Conservation (phyloP, 1,284 basidiomycete species). For the Boletus sp. region DNA sequence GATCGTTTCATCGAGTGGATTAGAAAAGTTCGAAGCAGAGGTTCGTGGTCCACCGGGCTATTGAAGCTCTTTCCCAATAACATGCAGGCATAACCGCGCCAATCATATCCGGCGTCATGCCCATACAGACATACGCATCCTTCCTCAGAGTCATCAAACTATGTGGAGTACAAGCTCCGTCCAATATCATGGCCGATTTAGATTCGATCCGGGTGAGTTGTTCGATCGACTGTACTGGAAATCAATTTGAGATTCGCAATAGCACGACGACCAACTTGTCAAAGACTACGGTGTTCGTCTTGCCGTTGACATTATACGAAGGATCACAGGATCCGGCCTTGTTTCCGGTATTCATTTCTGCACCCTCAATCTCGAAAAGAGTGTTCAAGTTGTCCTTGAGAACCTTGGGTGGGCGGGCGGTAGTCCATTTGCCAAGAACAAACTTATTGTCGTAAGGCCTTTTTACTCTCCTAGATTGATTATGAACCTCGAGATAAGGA, state of each 20-base stretch:
- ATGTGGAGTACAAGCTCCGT: constrained; percentile 79
- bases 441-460: constrained; percentile 61
- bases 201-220: constrained; percentile 72
- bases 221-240: constrained; percentile 14
- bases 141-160: constrained; percentile 90
- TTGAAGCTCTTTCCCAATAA: constrained; percentile 8
- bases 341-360: constrained; percentile 91
- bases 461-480: constrained; percentile 11
- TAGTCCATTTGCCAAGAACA: constrained; percentile 48
- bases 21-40: constrained; percentile 64
- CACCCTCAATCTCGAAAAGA: constrained; percentile 97
- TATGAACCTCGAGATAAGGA: constrained; percentile 36
- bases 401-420: constrained; percentile 64
- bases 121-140: constrained; percentile 93
- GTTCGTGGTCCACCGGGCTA: constrained; percentile 39
- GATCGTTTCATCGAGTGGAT: constrained; percentile 82
- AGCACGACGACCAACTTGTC: constrained; percentile 89
- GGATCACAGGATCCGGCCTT: constrained; percentile 47
- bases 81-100: constrained; percentile 80
- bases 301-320: constrained; percentile 72
- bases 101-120: constrained; percentile 96
- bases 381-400: constrained; percentile 86
- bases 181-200: constrained; percentile 63
- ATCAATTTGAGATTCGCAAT: constrained; percentile 16
- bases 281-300: constrained; percentile 86